phyloP scores from a whole-genome alignment of 1,139 yeast species.

The Suhomyces yuchorum region DNA sequence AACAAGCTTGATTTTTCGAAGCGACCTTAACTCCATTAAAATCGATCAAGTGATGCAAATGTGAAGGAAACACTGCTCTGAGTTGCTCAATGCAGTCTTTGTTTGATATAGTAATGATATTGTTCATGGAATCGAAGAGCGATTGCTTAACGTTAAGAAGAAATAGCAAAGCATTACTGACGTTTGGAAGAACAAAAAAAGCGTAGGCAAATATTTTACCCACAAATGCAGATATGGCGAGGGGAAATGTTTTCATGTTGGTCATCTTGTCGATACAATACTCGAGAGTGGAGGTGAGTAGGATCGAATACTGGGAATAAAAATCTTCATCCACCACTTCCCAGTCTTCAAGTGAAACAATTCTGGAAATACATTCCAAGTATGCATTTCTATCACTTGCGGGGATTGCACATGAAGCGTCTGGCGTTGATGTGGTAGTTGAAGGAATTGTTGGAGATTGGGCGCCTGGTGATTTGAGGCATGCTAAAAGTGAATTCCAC shows the following conservation, averaged over 20 bases:
- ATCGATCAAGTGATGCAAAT: constrained; percentile 39
- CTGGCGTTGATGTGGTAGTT: constrained; percentile 1
- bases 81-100: neutral
- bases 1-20: constrained; percentile 27
- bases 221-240: constrained; percentile 69
- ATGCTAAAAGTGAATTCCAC: constrained; percentile 64
- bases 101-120: constrained; percentile 1
- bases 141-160: constrained; percentile 57
- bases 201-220: constrained; percentile 78
- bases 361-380: constrained; percentile 70
- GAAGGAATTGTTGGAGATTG: constrained; percentile 1
- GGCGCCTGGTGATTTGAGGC: constrained; percentile 21
- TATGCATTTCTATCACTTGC: constrained; percentile 67
- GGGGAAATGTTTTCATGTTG: constrained; percentile 55
- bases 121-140: constrained; percentile 24
- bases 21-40: constrained; percentile 32
- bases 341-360: constrained; percentile 72
- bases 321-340: constrained; percentile 25
- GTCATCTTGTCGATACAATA: constrained; percentile 54
- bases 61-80: constrained; percentile 36
- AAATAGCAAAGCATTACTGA: constrained; percentile 63
- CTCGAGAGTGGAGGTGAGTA: constrained; percentile 57
- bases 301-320: constrained; percentile 28
- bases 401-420: constrained; percentile 19
- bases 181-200: constrained; percentile 61